Percentiles rank a stretch among this genome's conserved stretches.
Evolutionary conservation across 208 protist species (phyloP).

Genomic region (Wallacemonas sp.): DNA sequence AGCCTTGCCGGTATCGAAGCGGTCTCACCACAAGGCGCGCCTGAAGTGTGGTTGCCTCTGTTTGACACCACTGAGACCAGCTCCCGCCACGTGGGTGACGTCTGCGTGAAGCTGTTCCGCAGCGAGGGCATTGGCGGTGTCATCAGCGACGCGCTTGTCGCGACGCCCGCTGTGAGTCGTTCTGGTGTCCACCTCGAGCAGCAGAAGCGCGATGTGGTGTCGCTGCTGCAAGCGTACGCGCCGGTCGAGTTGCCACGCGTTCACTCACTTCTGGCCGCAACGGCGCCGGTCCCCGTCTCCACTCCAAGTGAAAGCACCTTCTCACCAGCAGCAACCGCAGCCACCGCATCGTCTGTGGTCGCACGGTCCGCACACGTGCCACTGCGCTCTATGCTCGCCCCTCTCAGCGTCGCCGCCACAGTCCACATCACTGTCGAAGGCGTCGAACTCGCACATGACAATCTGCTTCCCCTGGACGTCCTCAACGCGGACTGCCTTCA

Average conservation of each 20-base stretch:
- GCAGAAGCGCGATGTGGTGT: conserved; percentile 17
- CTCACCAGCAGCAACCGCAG: background rate
- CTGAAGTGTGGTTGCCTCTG: conserved; percentile 7
- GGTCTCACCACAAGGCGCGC: background rate
- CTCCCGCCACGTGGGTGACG: background rate
- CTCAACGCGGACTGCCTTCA: background rate
- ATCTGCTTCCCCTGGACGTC: background rate
- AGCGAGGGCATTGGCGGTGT: background rate
- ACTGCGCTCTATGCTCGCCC: conserved; percentile 22
- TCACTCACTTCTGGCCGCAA: background rate
- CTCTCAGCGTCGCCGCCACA: conserved; percentile 11
- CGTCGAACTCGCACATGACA: background rate
- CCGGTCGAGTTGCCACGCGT: background rate
- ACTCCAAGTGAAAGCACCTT: no score
- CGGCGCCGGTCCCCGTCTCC: background rate
- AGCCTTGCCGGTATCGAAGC: conserved; percentile 16
- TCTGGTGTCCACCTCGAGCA: background rate
- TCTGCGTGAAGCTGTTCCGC: conserved; percentile 9
- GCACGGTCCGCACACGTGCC: conserved; percentile 13
- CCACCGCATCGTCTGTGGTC: background rate
- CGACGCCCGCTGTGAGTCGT: no score
- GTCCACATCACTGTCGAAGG: conserved; percentile 25
- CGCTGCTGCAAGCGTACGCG: conserved; percentile 19
- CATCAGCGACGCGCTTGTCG: no score
- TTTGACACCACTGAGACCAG: conserved; percentile 3